Base-by-base conservation (phyloP, 2,329 filamentous ascomycete species). In the Pyrenophora teres region DNA sequence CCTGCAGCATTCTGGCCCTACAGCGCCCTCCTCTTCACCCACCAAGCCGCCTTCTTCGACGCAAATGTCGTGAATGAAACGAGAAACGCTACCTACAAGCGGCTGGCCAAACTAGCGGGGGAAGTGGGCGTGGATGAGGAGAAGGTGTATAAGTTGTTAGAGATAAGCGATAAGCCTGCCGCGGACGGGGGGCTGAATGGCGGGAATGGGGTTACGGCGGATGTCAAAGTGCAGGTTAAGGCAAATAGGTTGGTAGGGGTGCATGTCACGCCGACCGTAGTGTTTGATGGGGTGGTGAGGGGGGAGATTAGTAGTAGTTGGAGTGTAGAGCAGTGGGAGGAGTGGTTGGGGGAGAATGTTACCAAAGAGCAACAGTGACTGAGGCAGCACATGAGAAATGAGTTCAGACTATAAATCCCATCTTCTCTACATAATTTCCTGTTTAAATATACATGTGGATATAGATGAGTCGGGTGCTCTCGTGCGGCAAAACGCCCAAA, bases 181-280 rank as follows among this genome's bases (percentile, higher is more conserved):
- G 77, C 80, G 37, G 87, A 90, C 63, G 90, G 88, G 0, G 77
- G 80, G 27, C 73, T 92, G 72, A 97, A 97, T 70, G 73, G 70
- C 7, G 92, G 93, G 0, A 97, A 97, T 71, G 78, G 79, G 50
- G 87, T 95, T 44, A 97, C 92, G 19, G 83, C 88, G 70, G 91
- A 96, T 73, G 74, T 97, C 48, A 97, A 96, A 80, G 75, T 90
- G 41, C 78, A 93, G 65, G 85, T 93, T 56, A 95, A 92, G 82
- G 87, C 87, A 72, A 81, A 90, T 65, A 80, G 93, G 37, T 76
- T 94, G 61, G 83, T 89, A 7, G 89, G 92, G 10, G 85, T 96
- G 37, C 93, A 97, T 77, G 90, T 97, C 35, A 93, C 90, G 36
- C 93, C 93, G 1, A 97, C 92, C 0, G 91, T 93, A 16, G 80